These are phyloP conservation scores for Lentinula edodes DNA, from an alignment of 768 basidiomycete species.

Conservation along the genomic window DNA sequence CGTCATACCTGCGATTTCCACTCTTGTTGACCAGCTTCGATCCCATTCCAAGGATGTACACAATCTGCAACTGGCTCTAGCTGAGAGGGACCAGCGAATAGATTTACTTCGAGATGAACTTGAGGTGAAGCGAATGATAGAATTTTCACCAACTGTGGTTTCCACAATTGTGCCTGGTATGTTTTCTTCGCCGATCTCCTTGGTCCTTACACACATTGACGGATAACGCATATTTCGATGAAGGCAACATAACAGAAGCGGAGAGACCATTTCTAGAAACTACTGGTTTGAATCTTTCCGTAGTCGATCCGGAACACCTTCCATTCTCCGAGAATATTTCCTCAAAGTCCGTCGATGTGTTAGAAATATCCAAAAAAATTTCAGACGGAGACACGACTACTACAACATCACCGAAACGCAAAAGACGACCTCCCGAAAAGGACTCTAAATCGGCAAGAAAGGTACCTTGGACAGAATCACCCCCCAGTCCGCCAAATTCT, in stretches of 20 bases:
- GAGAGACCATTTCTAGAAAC: too few species aligned
- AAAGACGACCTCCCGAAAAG: neutral
- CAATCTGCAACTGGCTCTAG: neutral
- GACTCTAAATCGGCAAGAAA: neutral
- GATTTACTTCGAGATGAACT: neutral
- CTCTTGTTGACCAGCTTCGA: neutral
- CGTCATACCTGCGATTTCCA: neutral
- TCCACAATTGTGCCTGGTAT: neutral
- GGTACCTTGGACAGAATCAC: neutral
- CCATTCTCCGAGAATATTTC: neutral
- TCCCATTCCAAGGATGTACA: neutral
- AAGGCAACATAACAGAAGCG: too few species aligned
- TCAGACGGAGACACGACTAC: neutral
- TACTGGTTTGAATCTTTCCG: too few species aligned
- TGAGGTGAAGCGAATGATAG: neutral
- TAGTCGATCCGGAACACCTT: neutral
- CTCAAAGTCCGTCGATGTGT: neutral
- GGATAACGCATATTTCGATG: neutral
- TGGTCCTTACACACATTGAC: neutral
- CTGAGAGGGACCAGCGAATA: neutral
- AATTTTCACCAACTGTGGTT: neutral
- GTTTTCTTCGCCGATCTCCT: neutral
- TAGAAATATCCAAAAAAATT: neutral
- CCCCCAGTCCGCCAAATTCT: neutral
- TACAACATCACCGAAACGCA: neutral